Evolutionary conservation across 129 eudicot species (phyloP).

Genomic region (Flaveria sonorensis): DNA sequence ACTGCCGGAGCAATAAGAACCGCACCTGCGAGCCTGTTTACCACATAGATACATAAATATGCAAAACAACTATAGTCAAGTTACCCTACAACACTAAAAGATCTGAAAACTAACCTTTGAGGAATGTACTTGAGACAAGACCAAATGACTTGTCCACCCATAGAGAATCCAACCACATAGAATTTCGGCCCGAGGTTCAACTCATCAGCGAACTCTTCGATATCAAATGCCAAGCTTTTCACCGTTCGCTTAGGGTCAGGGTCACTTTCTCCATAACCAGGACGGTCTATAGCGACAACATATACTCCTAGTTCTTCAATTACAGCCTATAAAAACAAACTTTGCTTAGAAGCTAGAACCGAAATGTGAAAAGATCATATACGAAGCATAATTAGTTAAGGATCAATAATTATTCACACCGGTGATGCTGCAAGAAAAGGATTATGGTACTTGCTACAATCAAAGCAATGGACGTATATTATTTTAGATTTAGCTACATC

Average conservation of each 20-base stretch:
- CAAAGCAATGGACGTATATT: slow-evolving; percentile 65
- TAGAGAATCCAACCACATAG: slow-evolving; percentile 58
- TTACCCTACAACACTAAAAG: background rate
- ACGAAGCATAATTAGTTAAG: too few relatives aligned
- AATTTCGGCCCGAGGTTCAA: slow-evolving; percentile 62
- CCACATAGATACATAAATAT: background rate
- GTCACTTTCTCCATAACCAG: slow-evolving; percentile 88
- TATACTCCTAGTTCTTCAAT: slow-evolving; percentile 58
- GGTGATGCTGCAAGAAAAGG: slow-evolving; percentile 46
- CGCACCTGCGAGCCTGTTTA: slow-evolving; percentile 65
- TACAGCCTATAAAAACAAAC: slow-evolving; percentile 37
- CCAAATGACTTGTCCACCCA: slow-evolving; percentile 71
- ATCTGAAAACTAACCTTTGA: slow-evolving; percentile 47
- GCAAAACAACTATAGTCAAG: background rate
- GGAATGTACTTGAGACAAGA: slow-evolving; percentile 74
- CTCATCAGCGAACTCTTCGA: slow-evolving; percentile 74
- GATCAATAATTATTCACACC: slow-evolving; percentile 22
- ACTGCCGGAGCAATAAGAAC: slow-evolving; percentile 59
- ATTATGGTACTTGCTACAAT: slow-evolving; percentile 50
- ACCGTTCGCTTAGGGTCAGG: slow-evolving; percentile 57
- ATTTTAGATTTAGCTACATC: slow-evolving; percentile 61
- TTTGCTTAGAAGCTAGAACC: background rate
- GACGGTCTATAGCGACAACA: slow-evolving; percentile 59
- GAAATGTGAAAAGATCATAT: background rate
- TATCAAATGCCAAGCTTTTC: slow-evolving; percentile 59